phyloP scores from a whole-genome alignment of 2,329 filamentous ascomycete genomes.

The Leptographium radiaticola region DNA sequence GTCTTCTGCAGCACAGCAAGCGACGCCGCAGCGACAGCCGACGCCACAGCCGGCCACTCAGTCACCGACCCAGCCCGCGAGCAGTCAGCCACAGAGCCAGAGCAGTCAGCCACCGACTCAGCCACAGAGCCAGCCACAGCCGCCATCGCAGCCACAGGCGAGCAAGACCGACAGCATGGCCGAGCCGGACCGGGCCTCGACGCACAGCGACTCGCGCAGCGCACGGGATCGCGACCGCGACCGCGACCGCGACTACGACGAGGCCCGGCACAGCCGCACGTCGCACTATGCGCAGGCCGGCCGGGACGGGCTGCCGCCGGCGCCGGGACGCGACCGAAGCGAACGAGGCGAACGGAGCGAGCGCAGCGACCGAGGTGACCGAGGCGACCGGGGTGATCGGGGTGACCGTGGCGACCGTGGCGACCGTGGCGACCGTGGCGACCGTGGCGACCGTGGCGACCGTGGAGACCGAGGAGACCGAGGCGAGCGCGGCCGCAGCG shows the following conservation, averaged over 20 bases:
- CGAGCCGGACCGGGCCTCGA: background rate
- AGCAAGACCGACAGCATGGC: constrained; percentile 27
- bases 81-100: too few relatives aligned
- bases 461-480: constrained; percentile 14
- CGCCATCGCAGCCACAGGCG: constrained; percentile 34
- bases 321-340: background rate
- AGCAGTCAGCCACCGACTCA: too few relatives aligned
- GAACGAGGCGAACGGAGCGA: background rate
- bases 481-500: constrained; percentile 3
- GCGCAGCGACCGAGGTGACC: constrained; percentile 7
- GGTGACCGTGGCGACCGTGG: constrained; percentile 5
- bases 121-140: constrained; percentile 15
- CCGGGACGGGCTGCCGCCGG: constrained; percentile 11
- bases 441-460: constrained; percentile 16
- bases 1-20: background rate
- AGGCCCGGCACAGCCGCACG: constrained; percentile 29
- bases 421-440: background rate
- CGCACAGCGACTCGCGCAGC: background rate
- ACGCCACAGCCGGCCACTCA: background rate
- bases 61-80: background rate
- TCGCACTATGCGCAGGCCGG: constrained; percentile 20
- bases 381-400: background rate
- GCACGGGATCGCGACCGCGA: constrained; percentile 8
- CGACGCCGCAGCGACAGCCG: background rate
- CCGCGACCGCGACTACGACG: constrained; percentile 13